phyloP scores from a whole-genome alignment of 164 flowering plant genomes.

The Tetrastigma voinierianum region DNA sequence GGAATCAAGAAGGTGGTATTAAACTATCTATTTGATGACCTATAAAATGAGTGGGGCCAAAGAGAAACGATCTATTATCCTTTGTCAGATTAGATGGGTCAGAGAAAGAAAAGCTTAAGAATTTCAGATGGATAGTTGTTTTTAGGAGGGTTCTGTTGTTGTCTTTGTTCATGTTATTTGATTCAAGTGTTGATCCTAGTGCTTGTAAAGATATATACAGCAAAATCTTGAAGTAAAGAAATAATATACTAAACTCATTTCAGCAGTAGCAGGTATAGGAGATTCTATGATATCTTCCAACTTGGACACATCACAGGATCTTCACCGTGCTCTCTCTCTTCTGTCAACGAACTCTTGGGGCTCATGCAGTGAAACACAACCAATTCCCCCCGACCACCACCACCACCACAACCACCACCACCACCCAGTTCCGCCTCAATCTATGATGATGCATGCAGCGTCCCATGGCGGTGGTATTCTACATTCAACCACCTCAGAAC shows the following conservation, averaged over 20 bases:
- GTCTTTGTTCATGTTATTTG: neutral
- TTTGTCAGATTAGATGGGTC: no score
- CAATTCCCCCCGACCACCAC: conserved; percentile 25
- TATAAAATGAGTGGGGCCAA: no score
- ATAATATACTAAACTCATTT: no score
- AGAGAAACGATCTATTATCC: no score
- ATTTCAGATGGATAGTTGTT: no score
- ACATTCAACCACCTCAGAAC: conserved; percentile 31
- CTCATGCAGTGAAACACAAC: conserved; percentile 36
- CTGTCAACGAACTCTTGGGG: conserved; percentile 79
- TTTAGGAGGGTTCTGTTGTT: no score
- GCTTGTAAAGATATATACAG: no score
- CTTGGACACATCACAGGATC: conserved; percentile 43
- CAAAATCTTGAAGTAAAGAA: no score
- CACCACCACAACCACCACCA: conserved; percentile 19
- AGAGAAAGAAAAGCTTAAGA: no score
- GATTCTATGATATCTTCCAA: conserved; percentile 31
- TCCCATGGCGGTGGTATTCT: conserved; percentile 38
- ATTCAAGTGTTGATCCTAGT: neutral
- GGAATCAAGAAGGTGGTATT: no score
- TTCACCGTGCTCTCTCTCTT: conserved; percentile 97
- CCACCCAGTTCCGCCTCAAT: no score
- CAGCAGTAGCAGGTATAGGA: conserved; percentile 57
- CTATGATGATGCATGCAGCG: conserved; percentile 24
- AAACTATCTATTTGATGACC: no score